Conservation (phyloP, 192 early-diverging fungal species). For the Gaertneriomyces semiglobifer region DNA sequence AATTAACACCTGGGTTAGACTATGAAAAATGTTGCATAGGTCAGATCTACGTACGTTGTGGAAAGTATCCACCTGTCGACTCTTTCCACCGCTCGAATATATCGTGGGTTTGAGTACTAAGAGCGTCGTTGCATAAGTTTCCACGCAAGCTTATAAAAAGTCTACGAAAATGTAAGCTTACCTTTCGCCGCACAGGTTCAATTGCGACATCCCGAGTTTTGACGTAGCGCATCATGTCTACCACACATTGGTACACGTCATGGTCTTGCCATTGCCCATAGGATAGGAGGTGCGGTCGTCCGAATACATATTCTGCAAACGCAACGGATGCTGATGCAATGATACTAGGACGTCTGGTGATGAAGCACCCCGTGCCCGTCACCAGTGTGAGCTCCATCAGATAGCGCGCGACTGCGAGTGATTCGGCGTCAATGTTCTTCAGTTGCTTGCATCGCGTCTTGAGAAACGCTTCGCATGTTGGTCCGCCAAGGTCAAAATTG, state of each 20-base stretch:
- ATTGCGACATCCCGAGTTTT: conserved; percentile 1
- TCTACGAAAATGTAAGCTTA: neutral
- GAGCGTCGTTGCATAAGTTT: too few species aligned
- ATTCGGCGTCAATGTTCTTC: conserved; percentile 18
- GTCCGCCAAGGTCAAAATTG: conserved; percentile 43
- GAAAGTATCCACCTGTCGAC: neutral
- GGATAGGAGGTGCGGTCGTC: neutral
- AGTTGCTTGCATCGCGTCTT: conserved; percentile 25
- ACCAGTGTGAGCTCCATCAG: conserved; percentile 49
- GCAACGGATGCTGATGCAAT: conserved; percentile 40
- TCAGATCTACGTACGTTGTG: neutral
- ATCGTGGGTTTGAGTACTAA: neutral
- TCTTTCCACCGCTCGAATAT: neutral
- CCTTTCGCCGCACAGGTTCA: conserved; percentile 4
- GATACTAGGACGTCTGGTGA: conserved; percentile 38
- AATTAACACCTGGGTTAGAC: neutral
- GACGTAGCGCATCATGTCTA: neutral
- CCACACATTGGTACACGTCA: neutral
- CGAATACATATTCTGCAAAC: conserved; percentile 25
- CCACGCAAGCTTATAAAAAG: neutral
- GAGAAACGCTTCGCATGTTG: conserved; percentile 50
- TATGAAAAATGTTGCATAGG: neutral
- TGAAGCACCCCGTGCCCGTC: conserved; percentile 34
- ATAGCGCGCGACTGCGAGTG: conserved; percentile 47
- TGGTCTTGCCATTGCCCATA: conserved; percentile 2